These are phyloP conservation scores for Solanum hybrid DNA, from an alignment of 305 asterid species.

Conservation along the genomic window DNA sequence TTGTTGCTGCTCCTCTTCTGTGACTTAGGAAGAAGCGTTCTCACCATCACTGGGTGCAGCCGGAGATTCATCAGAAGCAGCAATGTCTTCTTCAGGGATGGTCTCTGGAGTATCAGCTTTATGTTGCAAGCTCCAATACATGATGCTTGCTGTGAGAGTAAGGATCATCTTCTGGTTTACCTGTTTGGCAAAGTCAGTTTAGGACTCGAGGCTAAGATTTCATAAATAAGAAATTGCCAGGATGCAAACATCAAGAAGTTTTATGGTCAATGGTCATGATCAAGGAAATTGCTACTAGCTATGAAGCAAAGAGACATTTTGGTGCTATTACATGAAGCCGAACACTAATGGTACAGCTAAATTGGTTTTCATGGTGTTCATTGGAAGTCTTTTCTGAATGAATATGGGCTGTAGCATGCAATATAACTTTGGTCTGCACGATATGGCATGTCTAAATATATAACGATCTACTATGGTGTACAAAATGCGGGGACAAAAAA, in stretches of 20 bases:
- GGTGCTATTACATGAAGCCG: not conserved
- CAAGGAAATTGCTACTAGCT: not conserved
- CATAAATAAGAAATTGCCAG: not conserved
- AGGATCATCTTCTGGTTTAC: constrained; percentile 88
- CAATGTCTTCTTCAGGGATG: constrained; percentile 3
- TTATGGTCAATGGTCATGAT: not conserved
- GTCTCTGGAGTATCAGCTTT: constrained; percentile 23
- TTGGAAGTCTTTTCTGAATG: not conserved
- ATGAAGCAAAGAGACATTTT: not conserved
- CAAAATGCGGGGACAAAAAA: not conserved
- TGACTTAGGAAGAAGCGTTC: not conserved
- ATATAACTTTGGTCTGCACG: not conserved
- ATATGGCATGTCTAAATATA: not conserved
- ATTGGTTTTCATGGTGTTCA: not conserved
- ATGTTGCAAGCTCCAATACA: constrained; percentile 82
- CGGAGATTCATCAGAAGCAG: constrained; percentile 14
- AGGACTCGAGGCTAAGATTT: not conserved
- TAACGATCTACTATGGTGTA: not conserved
- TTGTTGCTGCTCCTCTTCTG: not conserved
- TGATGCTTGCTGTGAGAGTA: constrained; percentile 72
- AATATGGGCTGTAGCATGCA: not conserved
- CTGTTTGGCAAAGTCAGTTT: constrained; percentile 18
- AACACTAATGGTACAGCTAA: not conserved
- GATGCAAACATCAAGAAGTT: not conserved
- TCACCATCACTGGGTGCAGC: constrained; percentile 13